A percentile compares a stretch with the other conserved stretches of the same genome.
Conservation (phyloP, 768 basidiomycete species). For the Asterophora lycoperdoides region DNA sequence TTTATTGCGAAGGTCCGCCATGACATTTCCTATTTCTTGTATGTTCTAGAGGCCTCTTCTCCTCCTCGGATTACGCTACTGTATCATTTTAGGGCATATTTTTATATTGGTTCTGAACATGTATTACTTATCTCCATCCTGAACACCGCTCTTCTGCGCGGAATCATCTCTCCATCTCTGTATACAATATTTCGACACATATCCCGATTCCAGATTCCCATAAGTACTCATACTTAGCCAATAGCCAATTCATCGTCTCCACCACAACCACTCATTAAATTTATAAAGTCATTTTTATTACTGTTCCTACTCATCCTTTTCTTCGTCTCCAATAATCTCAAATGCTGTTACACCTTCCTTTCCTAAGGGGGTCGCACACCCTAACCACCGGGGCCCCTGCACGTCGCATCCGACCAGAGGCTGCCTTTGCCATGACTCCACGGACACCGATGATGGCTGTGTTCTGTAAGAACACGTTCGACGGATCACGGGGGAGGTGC, state of each 20-base stretch:
- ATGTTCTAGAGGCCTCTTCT: neutral
- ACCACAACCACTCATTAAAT: too few relatives aligned
- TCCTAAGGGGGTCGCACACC: constrained; percentile 50
- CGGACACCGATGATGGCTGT: constrained; percentile 78
- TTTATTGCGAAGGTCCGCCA: too few relatives aligned
- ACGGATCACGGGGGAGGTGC: constrained; percentile 41
- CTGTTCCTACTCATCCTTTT: neutral
- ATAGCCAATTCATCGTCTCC: neutral
- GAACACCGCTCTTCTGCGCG: too few relatives aligned
- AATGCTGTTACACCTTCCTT: constrained; percentile 53
- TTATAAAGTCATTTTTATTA: neutral
- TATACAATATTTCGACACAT: neutral
- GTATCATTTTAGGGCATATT: constrained; percentile 16
- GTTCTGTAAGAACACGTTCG: constrained; percentile 33
- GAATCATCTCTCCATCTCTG: neutral
- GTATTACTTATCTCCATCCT: constrained; percentile 1
- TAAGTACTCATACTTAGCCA: neutral
- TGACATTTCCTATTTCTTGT: neutral
- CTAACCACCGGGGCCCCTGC: constrained; percentile 75
- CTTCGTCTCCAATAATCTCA: constrained; percentile 31
- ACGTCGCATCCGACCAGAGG: constrained; percentile 61
- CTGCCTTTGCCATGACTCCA: constrained; percentile 63
- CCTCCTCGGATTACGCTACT: constrained; percentile 3
- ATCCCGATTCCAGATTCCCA: neutral
- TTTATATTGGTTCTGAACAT: constrained; percentile 2